Base-by-base conservation (phyloP, 139 green algal genomes). In the Pleodorina starrii region DNA sequence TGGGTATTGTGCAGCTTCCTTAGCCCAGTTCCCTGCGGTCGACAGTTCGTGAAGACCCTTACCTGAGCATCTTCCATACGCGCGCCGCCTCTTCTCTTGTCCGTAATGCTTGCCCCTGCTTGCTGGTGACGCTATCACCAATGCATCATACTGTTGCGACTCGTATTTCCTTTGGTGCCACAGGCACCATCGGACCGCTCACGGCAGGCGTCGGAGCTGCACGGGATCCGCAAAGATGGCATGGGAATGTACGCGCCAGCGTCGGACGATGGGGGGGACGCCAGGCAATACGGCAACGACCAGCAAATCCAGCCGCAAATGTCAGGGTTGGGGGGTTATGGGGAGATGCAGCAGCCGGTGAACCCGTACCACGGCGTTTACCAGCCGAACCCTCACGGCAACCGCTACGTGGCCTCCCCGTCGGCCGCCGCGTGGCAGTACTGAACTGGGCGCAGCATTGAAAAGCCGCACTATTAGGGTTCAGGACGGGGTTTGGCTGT, bases 291-390 rank as follows among this genome's bases (percentile, higher is more conserved):
- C 59, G 79, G 57, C 40, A 86, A 74, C 38, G 80, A 87, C 80
- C 80, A 87, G 80, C 80, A 87, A 54, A 38, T 76, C 35, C 79
- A 54, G 50, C 78, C 35, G 36, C 78, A 84, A 43, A 43, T 83
- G 42, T 48, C 72, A 4, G 74, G 74, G 7, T 43, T 73, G 69
- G 10, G 14, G 9, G 19, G 19, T 14, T 82, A 82, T 25, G 74
- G 14, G n/a, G 74, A 82, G 11, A 63, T 43, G 74, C 44, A 63
- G 9, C 44, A 48, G n/a, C 16, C 48, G 19, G 76, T 69, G 25
- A 84, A 84, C 50, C 76, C 76, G 14, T 84, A 84, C 76, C 76
- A 84, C 12, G 48, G 16, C 48, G 76, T 48, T 2, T 84, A 84
- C 76, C 76, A 84, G 48, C 48, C n/a, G 5, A 69, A 32, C 76